Conservation (phyloP, 768 basidiomycete genomes). For the Thelephora aurantiotincta region DNA sequence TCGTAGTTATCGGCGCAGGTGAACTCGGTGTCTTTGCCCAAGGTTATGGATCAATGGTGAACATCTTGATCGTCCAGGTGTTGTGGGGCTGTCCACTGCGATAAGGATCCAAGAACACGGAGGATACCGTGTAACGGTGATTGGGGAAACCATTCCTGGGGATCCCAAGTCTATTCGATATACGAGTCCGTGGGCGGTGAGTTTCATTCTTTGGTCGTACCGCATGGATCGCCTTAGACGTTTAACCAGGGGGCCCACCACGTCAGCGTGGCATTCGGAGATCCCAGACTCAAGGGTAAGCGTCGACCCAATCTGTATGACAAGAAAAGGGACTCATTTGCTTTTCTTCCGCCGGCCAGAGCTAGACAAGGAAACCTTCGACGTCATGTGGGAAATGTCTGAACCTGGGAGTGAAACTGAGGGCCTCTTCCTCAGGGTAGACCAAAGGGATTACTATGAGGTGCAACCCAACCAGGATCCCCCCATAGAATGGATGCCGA, state of each 20-base stretch:
- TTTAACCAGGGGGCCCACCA: conserved; percentile 60
- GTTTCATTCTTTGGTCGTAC: conserved; percentile 12
- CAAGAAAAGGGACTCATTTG: neutral
- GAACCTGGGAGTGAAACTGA: conserved; percentile 39
- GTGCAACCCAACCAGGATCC: conserved; percentile 23
- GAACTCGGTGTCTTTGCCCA: conserved; percentile 1
- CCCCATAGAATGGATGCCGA: conserved; percentile 19
- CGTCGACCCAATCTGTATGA: neutral
- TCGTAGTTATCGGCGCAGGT: conserved; percentile 29
- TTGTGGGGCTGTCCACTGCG: conserved; percentile 67
- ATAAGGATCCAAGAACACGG: conserved; percentile 51
- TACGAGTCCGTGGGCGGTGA: conserved; percentile 73
- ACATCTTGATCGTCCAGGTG: conserved; percentile 31
- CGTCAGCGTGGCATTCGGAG: conserved; percentile 41
- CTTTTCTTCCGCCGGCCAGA: conserved; percentile 20
- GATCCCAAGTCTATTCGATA: conserved; percentile 65
- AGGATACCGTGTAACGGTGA: conserved; percentile 47
- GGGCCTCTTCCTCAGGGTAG: conserved; percentile 47
- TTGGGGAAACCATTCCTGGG: conserved; percentile 59
- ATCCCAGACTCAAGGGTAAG: conserved; percentile 41
- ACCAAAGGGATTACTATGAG: conserved; percentile 45
- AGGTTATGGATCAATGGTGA: conserved; percentile 13
- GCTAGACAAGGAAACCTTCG: conserved; percentile 60
- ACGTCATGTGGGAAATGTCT: conserved; percentile 64
- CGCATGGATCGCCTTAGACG: neutral